Evolutionary conservation across 345 rosid species (phyloP).

Genomic region (Excoecaria agallocha): DNA sequence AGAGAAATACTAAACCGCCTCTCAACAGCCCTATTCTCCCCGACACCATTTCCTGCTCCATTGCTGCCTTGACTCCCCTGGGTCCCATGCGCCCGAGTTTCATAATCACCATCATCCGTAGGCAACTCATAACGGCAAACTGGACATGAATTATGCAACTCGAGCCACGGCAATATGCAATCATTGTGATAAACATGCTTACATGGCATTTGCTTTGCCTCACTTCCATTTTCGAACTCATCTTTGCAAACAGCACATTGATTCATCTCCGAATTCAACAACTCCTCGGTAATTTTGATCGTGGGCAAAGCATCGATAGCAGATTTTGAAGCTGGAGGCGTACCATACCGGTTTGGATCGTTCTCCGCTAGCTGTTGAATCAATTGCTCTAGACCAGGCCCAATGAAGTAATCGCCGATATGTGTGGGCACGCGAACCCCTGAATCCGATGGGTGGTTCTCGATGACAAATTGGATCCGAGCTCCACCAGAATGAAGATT

Average conservation of each 20-base stretch:
- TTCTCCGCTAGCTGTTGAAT: constrained; percentile 53
- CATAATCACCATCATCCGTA: constrained; percentile 45
- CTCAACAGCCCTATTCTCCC: constrained; percentile 25
- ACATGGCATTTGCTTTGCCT: constrained; percentile 53
- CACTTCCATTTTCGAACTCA: constrained; percentile 36
- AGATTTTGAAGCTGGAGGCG: constrained; percentile 44
- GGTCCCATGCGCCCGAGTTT: constrained; percentile 19
- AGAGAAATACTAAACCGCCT: constrained; percentile 41
- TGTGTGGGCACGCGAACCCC: constrained; percentile 31
- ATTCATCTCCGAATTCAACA: constrained; percentile 41
- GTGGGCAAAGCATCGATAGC: constrained; percentile 40
- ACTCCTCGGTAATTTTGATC: constrained; percentile 25
- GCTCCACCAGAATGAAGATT: constrained; percentile 40
- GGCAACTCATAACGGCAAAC: constrained; percentile 56
- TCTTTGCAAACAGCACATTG: constrained; percentile 55
- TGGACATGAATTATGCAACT: constrained; percentile 50
- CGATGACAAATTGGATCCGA: constrained; percentile 42
- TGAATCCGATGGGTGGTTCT: constrained; percentile 31
- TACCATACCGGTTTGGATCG: constrained; percentile 47
- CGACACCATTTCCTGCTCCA: constrained; percentile 17
- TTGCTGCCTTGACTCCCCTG: constrained; percentile 18
- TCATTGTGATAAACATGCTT: constrained; percentile 44
- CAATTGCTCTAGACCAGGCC: constrained; percentile 47
- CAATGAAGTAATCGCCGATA: constrained; percentile 44
- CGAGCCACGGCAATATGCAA: constrained; percentile 47